Conservation (phyloP, 2,329 filamentous ascomycete species). For the Exophiala oligosperma region DNA sequence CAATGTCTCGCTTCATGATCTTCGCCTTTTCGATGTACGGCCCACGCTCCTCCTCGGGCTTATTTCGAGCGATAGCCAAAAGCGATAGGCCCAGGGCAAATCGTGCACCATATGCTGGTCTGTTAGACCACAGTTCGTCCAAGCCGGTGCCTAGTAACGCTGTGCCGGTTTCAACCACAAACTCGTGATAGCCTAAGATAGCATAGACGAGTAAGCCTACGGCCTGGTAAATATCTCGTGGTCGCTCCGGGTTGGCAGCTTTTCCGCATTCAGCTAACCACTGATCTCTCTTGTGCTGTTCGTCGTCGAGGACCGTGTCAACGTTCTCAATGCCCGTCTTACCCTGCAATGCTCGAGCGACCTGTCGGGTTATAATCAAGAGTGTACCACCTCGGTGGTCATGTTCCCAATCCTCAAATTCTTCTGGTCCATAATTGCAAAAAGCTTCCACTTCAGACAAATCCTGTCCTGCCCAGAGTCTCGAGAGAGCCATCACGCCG, state of each 20-base stretch:
- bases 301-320: slow-evolving; percentile 54
- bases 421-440: slow-evolving; percentile 57
- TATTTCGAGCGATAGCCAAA: slow-evolving; percentile 44
- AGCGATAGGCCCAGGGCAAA: slow-evolving; percentile 49
- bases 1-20: slow-evolving; percentile 53
- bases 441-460: slow-evolving; percentile 59
- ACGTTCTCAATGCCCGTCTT: slow-evolving; percentile 55
- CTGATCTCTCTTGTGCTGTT: slow-evolving; percentile 50
- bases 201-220: slow-evolving; percentile 49
- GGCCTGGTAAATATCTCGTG: slow-evolving; percentile 57
- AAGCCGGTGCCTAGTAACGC: slow-evolving; percentile 42
- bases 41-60: slow-evolving; percentile 46
- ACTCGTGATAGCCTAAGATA: slow-evolving; percentile 46
- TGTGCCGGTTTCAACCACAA: slow-evolving; percentile 44
- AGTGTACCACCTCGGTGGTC: slow-evolving; percentile 61
- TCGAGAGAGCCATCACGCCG: slow-evolving; percentile 58
- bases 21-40: slow-evolving; percentile 50
- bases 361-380: slow-evolving; percentile 56
- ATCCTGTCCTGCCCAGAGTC: slow-evolving; percentile 59
- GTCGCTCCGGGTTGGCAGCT: slow-evolving; percentile 51
- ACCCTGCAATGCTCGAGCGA: slow-evolving; percentile 59
- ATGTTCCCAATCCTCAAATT: slow-evolving; percentile 56
- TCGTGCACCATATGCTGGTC: slow-evolving; percentile 43
- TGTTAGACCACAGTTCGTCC: slow-evolving; percentile 47
- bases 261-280: slow-evolving; percentile 51